Base-by-base conservation (phyloP, 108 stramenopile species). In the Cyclotella choctawhatcheeana region DNA sequence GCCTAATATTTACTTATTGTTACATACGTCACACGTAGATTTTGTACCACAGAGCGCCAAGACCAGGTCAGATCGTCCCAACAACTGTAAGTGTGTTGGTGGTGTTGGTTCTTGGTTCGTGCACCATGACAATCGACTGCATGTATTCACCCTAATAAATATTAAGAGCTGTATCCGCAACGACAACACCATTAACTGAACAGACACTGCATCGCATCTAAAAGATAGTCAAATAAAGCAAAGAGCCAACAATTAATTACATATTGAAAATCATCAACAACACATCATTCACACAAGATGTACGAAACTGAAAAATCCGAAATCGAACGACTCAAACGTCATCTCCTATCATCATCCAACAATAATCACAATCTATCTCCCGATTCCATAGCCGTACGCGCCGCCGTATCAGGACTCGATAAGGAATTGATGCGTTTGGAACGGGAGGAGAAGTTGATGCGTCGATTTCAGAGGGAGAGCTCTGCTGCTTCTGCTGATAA, bases 321-420 rank as follows among this genome's bases (percentile, higher is more conserved):
- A 62, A 71, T 82, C 71, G 40, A 35, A 4, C 52, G 75, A 10
- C 81, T 82, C 1, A 71, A 73, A 51, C 30, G 26, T 13, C 30
- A 77, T 37, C 76, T 82, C 75, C 76, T 72, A 48, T 30, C 34
- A 1, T 27, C 30, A 18, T 37, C 77, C 30, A 64, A 64, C 33
- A 10, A 60, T 0, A 73, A 62, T 13, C 71, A 73, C 27, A 51
- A 53, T 13, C 60, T 84, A 0, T 63, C 80, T 8, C 34, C 58
- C 17, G 58, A 83, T 18, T 84, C 84, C 34, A 63, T 76, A 1
- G 89, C 88, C 1, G 63, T 93, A 22, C 55, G 78, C 29, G 85
- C 84, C 2, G 92, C 92, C 14, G n/a, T 93, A 20, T 65, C 76
- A 3, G 88, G 78, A 13, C 45, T 93, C 24, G 92, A 90, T 22